Conservation (phyloP, 257 asterid species). For the Fraxinus excelsior region DNA sequence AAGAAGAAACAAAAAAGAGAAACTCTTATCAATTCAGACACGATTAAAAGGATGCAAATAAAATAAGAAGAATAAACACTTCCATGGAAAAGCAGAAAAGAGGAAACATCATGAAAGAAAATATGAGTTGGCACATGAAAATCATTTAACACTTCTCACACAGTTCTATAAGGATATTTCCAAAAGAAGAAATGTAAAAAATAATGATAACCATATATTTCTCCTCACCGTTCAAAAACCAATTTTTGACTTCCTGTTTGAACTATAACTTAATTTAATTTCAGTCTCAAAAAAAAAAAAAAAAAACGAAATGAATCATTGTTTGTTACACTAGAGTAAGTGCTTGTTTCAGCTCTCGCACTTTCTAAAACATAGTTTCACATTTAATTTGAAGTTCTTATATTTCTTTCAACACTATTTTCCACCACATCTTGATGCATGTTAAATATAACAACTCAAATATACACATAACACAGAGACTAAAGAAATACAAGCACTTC, state of each 20-base stretch:
- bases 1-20: not conserved
- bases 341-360: not conserved
- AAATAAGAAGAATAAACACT: not conserved
- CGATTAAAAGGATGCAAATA: not conserved
- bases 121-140: too few relatives aligned
- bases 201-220: not conserved
- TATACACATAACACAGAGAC: not conserved
- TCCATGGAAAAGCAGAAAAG: not conserved
- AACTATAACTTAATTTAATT: too few relatives aligned
- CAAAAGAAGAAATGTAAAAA: not conserved
- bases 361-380: not conserved
- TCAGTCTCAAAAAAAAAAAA: not conserved
- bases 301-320: not conserved
- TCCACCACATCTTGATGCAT: not conserved
- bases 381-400: not conserved
- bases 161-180: not conserved
- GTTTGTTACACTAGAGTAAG: not conserved
- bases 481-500: constrained; percentile 6
- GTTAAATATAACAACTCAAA: not conserved
- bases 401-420: not conserved
- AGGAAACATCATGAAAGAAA: too few relatives aligned
- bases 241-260: not conserved
- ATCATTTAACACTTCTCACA: not conserved
- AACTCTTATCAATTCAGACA: not conserved
- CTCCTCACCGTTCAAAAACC: not conserved